Conservation (phyloP, 2,329 filamentous ascomycete species). For the Shiraia bambusicola region DNA sequence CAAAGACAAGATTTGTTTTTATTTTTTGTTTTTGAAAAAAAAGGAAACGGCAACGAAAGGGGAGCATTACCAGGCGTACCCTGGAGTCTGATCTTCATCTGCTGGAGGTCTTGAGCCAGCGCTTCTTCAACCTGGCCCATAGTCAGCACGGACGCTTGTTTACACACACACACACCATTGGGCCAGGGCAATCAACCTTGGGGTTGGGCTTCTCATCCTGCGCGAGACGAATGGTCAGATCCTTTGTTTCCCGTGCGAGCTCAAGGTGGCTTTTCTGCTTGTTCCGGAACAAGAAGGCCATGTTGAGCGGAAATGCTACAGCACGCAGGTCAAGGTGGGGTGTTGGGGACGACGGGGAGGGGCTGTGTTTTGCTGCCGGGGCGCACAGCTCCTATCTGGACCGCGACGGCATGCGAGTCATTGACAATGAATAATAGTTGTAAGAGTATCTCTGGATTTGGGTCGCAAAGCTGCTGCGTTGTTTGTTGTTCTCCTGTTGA, state of each 20-base stretch:
- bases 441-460: conserved; percentile 8
- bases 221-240: conserved; percentile 60
- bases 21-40: too few relatives aligned
- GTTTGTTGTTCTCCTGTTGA: conserved; percentile 29
- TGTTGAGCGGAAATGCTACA: conserved; percentile 40
- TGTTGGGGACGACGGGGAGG: conserved; percentile 17
- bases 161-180: conserved; percentile 1
- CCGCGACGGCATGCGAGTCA: conserved; percentile 34
- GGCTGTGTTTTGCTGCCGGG: conserved; percentile 29
- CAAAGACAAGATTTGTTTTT: too few relatives aligned
- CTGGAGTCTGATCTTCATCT: conserved; percentile 93
- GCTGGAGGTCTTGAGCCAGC: conserved; percentile 76
- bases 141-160: conserved; percentile 18
- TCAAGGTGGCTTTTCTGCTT: conserved; percentile 64
- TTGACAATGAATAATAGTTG: conserved; percentile 10
- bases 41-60: neutral
- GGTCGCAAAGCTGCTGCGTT: conserved; percentile 10
- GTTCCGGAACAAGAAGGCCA: conserved; percentile 71
- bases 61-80: conserved; percentile 74
- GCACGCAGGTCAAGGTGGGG: conserved; percentile 19
- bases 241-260: conserved; percentile 63
- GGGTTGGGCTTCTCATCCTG: conserved; percentile 58
- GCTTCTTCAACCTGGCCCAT: conserved; percentile 74
- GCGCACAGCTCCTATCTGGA: conserved; percentile 37
- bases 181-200: conserved; percentile 52